phyloP scores from a whole-genome alignment of 805 yeast genomes.

The Candida arabinofermentans region DNA sequence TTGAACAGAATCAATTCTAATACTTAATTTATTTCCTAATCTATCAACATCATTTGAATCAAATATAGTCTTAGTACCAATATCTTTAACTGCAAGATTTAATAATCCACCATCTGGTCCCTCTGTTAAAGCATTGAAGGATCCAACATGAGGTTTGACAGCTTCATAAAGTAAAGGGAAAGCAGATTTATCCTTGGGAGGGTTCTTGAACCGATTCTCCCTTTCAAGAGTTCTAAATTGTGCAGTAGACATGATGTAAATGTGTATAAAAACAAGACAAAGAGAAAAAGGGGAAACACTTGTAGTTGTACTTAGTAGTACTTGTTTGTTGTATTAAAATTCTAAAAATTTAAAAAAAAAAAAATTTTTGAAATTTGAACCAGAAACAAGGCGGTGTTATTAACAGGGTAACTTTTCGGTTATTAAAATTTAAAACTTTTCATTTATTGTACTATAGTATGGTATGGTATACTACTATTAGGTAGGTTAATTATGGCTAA shows the following conservation, averaged over 20 bases:
- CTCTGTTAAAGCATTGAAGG: conserved; percentile 91
- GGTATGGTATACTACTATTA: neutral
- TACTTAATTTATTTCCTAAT: conserved; percentile 78
- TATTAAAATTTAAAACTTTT: too few species aligned
- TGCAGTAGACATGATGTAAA: conserved; percentile 39
- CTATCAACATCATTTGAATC: conserved; percentile 69
- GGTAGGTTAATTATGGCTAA: conserved; percentile 65
- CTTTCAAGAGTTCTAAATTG: conserved; percentile 82
- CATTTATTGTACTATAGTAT: neutral
- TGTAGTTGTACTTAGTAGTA: too few species aligned
- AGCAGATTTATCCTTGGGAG: conserved; percentile 82
- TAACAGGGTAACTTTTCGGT: too few species aligned
- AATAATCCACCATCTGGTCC: conserved; percentile 83
- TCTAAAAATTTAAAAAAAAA: too few species aligned
- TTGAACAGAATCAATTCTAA: conserved; percentile 87
- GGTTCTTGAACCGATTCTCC: conserved; percentile 78
- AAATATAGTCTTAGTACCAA: conserved; percentile 80
- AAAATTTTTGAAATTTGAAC: too few species aligned
- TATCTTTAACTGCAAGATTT: conserved; percentile 81
- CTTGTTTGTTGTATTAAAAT: too few species aligned
- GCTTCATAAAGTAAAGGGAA: conserved; percentile 85
- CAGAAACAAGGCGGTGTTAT: too few species aligned
- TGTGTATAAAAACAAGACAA: neutral
- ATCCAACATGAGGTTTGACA: conserved; percentile 91
- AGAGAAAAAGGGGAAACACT: too few species aligned